Evolutionary conservation across 345 rosid species (phyloP).

Genomic region (Populus deltoides): DNA sequence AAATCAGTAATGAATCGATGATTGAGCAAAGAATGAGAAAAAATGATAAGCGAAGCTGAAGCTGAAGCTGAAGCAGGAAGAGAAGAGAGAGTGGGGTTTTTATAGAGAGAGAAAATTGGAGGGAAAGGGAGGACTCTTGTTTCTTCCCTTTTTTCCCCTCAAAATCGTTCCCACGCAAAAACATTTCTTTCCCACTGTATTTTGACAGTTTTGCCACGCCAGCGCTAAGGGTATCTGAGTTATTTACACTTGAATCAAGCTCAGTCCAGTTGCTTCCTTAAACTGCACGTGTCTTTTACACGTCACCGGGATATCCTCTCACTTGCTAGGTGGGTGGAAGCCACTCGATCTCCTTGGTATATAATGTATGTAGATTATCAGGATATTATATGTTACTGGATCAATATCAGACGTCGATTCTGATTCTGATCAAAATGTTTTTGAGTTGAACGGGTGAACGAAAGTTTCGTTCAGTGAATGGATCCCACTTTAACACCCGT

Average conservation of each 20-base stretch:
- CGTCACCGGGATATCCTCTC: too few species aligned
- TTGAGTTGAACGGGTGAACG: too few species aligned
- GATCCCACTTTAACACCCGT: too few species aligned
- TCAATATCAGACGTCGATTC: too few species aligned
- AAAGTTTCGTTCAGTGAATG: too few species aligned
- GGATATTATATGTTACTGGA: too few species aligned
- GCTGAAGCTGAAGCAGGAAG: not conserved
- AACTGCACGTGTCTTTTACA: too few species aligned
- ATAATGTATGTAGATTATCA: too few species aligned
- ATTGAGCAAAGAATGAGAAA: not conserved
- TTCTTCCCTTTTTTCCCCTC: not conserved
- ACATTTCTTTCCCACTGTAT: constrained; percentile 4
- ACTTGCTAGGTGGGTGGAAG: too few species aligned
- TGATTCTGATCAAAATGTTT: too few species aligned
- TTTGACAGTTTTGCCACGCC: constrained; percentile 3
- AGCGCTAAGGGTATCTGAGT: constrained; percentile 10
- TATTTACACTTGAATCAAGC: not conserved
- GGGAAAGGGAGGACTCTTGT: constrained; percentile 25
- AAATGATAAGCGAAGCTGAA: not conserved
- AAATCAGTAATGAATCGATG: not conserved
- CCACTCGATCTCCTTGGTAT: too few species aligned
- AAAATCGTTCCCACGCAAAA: constrained; percentile 7
- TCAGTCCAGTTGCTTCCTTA: not conserved
- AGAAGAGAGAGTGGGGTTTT: constrained; percentile 11
- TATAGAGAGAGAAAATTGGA: constrained; percentile 21